Base-by-base conservation (phyloP, 805 yeast species). In the Candida patagonica region DNA sequence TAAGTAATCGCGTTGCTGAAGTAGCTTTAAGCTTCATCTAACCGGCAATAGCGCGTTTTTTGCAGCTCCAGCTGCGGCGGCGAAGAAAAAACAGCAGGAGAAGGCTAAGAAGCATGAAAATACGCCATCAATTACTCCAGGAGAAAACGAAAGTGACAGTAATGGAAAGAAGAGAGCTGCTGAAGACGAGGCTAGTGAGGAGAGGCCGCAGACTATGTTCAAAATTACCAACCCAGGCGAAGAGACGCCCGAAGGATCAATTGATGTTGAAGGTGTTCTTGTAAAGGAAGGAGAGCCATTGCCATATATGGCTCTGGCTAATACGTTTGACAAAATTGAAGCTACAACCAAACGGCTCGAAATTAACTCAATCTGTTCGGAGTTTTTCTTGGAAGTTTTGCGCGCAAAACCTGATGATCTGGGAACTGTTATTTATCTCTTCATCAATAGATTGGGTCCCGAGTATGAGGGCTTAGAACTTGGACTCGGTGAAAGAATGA, bases 401-500 rank as follows among this genome's bases (percentile, higher is more conserved):
- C 57, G 68, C 21, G 66, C 71, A 32, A 68, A 74, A 32, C 74
- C 78, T 2, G 48, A 58, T 3, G 74, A 71, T 33, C 61, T 92
- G 39, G 69, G 84, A 5, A 76, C 74, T 41, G 77, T 85, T 1
- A 81, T 88, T 1, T 92, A 89, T 52, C 68, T 92, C 13, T 82
- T 83, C 61, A 87, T 89, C 56, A 89, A 89, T 57, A 67, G 89
- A 45, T 63, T 88, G 7, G 96, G 96, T 0, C 98, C 98, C 0
- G 98, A 92, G 57, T 92, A 92, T 55, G 95, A 86, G 55, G 96
- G 94, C 23, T 64, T 89, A 42, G 98, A 92, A 55, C 66, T 92
- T 20, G 98, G 98, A 0, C 68, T 92, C 2, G 98, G 98, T 13
- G 98, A 92, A 59, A 78, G 94, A 2, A 57, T 92, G 8, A 64